Evolutionary conservation across 192 early-diverging fungal species (phyloP).

Genomic region (Coemansia sp.): DNA sequence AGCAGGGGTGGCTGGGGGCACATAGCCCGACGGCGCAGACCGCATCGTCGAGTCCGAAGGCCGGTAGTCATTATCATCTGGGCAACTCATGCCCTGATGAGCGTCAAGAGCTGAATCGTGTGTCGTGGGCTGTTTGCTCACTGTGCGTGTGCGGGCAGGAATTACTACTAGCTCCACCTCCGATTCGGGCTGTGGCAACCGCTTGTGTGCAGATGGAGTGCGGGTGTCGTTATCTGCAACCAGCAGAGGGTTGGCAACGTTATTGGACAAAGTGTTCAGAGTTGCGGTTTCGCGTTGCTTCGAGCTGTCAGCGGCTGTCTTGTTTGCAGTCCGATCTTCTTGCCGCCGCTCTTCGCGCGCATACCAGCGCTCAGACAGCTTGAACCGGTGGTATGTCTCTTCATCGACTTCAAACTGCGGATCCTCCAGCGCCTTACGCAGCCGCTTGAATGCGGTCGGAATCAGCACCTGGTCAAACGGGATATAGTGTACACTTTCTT

Average conservation of each 20-base stretch:
- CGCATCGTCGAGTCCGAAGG: not conserved
- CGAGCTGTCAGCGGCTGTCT: not conserved
- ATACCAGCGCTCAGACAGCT: conserved; percentile 54
- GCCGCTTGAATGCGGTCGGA: conserved; percentile 52
- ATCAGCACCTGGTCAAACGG: conserved; percentile 54
- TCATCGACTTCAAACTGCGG: conserved; percentile 46
- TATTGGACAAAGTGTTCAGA: not conserved
- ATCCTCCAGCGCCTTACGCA: conserved; percentile 39
- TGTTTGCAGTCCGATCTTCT: conserved; percentile 27
- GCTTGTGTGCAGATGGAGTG: not conserved
- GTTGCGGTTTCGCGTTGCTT: not conserved
- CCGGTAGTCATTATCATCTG: not conserved
- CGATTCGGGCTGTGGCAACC: not conserved
- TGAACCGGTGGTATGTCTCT: conserved; percentile 47
- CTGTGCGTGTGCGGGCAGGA: conserved; percentile 15
- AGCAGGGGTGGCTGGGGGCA: not conserved
- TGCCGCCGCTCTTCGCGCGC: conserved; percentile 45
- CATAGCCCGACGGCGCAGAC: not conserved
- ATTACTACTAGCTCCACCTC: not conserved
- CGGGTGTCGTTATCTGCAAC: not conserved
- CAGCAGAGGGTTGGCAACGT: not conserved
- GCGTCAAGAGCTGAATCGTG: conserved; percentile 8
- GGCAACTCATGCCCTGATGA: not conserved
- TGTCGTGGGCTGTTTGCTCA: conserved; percentile 3
- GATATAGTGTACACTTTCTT: conserved; percentile 34